Evolutionary conservation across 2,329 filamentous ascomycete genomes (phyloP).

Genomic region (Corynespora cassiicola): DNA sequence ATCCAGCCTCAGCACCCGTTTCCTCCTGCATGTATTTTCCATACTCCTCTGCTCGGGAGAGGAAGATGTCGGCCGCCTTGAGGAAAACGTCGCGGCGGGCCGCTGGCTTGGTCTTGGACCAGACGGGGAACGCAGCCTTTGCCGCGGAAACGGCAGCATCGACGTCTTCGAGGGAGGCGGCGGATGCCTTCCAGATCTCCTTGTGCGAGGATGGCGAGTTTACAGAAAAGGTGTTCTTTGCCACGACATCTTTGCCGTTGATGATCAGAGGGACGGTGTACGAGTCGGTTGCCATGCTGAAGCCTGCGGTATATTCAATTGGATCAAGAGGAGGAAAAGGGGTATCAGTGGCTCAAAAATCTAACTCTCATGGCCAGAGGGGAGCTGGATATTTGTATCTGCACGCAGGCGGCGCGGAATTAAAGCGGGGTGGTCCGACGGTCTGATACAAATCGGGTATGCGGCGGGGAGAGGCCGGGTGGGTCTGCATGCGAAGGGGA

Average conservation of each 20-base stretch:
- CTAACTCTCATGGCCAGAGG: no score
- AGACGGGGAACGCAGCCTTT: slow-evolving; percentile 71
- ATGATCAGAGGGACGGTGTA: slow-evolving; percentile 56
- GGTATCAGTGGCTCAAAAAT: no score
- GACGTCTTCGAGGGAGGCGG: slow-evolving; percentile 63
- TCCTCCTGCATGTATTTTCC: slow-evolving; percentile 65
- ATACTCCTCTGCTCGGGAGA: slow-evolving; percentile 66
- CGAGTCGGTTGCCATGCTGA: slow-evolving; percentile 20
- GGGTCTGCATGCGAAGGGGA: no score
- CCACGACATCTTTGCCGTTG: slow-evolving; percentile 55
- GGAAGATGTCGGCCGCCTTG: slow-evolving; percentile 70
- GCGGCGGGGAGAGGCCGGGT: no score
- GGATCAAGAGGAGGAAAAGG: no score
- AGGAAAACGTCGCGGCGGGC: slow-evolving; percentile 73
- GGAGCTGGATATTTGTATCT: no score
- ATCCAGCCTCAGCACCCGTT: slow-evolving; percentile 57
- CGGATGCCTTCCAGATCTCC: slow-evolving; percentile 62
- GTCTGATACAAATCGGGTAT: no score
- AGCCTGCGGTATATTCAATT: no score
- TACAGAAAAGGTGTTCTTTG: slow-evolving; percentile 61
- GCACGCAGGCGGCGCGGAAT: no score
- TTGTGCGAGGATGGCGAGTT: slow-evolving; percentile 62
- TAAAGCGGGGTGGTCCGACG: no score
- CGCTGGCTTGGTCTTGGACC: slow-evolving; percentile 68
- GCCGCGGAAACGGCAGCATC: slow-evolving; percentile 66